phyloP scores from a whole-genome alignment of 139 green algal species.

The Chlorella sorokiniana region DNA sequence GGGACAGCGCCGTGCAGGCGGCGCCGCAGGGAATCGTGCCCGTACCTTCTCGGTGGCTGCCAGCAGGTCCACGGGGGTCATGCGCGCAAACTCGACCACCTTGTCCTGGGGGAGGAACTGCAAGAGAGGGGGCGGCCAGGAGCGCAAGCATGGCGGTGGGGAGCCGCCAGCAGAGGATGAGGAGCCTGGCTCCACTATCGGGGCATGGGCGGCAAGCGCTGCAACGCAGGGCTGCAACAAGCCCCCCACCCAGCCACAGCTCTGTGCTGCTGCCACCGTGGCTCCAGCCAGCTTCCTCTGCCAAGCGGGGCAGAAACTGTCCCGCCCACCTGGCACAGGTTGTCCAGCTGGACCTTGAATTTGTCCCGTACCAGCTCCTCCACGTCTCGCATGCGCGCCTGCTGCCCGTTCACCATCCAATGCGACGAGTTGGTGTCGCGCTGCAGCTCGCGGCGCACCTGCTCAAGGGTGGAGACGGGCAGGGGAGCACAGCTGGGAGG shows the following conservation, averaged over 20 bases:
- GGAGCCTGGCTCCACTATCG: neutral
- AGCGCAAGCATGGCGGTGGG: neutral
- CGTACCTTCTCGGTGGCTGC: conserved; percentile 80
- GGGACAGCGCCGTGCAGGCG: neutral
- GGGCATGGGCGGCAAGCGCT: neutral
- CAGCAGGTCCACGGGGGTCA: conserved; percentile 85
- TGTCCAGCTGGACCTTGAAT: conserved; percentile 96
- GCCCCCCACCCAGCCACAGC: no score
- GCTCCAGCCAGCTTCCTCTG: neutral
- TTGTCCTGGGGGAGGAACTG: conserved; percentile 97
- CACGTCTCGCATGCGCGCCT: conserved; percentile 67
- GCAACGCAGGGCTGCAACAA: no score
- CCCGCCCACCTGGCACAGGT: conserved; percentile 85
- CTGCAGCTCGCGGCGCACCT: neutral
- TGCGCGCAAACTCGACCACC: conserved; percentile 87
- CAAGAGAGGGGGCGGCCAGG: neutral
- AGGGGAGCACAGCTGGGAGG: neutral
- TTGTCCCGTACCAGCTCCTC: conserved; percentile 55
- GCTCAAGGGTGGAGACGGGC: no score
- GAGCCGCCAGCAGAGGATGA: neutral
- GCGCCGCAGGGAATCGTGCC: neutral
- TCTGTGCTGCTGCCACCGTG: no score
- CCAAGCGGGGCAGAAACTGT: no score
- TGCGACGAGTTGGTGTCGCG: conserved; percentile 53
- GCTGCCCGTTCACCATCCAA: conserved; percentile 42